These are phyloP conservation scores for Holtermanniella nyarrowii DNA, from an alignment of 768 basidiomycete species.

Conservation along the genomic window DNA sequence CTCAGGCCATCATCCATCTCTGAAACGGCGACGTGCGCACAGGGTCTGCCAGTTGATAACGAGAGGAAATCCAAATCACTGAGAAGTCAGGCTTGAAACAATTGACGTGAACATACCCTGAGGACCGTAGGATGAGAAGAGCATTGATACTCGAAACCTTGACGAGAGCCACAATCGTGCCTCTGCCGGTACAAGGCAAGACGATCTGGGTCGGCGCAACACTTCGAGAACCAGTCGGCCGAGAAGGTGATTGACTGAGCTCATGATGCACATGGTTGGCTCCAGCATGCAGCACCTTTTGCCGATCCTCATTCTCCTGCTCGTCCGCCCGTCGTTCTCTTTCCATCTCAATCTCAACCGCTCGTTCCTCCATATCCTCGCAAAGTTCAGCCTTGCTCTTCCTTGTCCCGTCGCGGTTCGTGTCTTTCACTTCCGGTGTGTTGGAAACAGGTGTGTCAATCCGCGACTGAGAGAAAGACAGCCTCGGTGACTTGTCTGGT, in stretches of 20 bases:
- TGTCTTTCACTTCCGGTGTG: too few relatives aligned
- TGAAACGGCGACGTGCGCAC: conserved; percentile 10
- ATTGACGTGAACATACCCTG: conserved; percentile 15
- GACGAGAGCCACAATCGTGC: conserved; percentile 18
- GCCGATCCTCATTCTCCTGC: conserved; percentile 19
- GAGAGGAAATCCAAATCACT: conserved; percentile 25
- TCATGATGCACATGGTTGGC: too few relatives aligned
- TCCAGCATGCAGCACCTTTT: conserved; percentile 15
- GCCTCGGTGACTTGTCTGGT: too few relatives aligned
- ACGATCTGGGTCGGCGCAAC: neutral
- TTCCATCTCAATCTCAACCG: neutral
- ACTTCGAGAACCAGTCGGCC: too few relatives aligned
- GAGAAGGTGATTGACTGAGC: too few relatives aligned
- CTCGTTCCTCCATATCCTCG: neutral
- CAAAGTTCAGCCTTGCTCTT: neutral
- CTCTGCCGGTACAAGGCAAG: conserved; percentile 2
- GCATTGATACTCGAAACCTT: conserved; percentile 13
- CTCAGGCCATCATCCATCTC: conserved; percentile 2
- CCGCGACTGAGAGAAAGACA: too few relatives aligned
- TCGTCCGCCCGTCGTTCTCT: conserved; percentile 8
- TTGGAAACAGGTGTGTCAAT: too few relatives aligned
- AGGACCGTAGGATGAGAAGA: conserved; percentile 20
- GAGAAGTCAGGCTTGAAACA: neutral
- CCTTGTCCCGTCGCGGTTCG: neutral
- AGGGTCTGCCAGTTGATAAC: conserved; percentile 3